Conservation (phyloP, 768 basidiomycete genomes). For the Leccinellum albellum region DNA sequence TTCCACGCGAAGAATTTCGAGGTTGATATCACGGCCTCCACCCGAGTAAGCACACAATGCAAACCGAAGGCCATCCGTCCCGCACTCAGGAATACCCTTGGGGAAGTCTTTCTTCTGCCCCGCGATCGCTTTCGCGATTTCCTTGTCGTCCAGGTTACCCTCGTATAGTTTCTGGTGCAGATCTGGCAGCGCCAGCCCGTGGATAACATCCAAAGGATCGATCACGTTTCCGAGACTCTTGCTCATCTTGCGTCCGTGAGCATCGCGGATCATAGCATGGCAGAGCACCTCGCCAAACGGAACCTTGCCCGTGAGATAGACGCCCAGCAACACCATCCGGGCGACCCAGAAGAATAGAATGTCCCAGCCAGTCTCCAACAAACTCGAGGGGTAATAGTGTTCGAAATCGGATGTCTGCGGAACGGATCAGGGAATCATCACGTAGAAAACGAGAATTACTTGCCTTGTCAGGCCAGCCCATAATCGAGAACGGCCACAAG, state of each 20-base stretch:
- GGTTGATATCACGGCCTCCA: conserved; percentile 96
- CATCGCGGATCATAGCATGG: conserved; percentile 98
- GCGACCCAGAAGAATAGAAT: conserved; percentile 99
- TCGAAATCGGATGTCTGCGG: conserved; percentile 69
- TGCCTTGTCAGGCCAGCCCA: conserved; percentile 97
- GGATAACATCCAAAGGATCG: conserved; percentile 93
- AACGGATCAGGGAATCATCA: conserved; percentile 4
- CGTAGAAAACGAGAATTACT: not conserved
- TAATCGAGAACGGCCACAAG: conserved; percentile 95
- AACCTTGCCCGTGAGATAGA: conserved; percentile 83
- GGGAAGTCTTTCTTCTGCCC: conserved; percentile 99
- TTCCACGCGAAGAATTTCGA: conserved; percentile 93
- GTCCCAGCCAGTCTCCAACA: conserved; percentile 98
- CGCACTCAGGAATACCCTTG: conserved; percentile 98
- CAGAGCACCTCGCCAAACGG: conserved; percentile 96
- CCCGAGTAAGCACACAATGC: conserved; percentile 92
- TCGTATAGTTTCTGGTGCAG: conserved; percentile 83
- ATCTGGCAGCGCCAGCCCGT: conserved; percentile 72
- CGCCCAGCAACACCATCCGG: conserved; percentile 92
- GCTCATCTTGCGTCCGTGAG: conserved; percentile 98
- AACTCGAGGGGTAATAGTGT: conserved; percentile 81
- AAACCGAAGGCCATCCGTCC: conserved; percentile 93
- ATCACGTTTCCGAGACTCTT: conserved; percentile 98
- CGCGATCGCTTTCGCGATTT: conserved; percentile 83
- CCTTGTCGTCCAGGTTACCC: conserved; percentile 92